A percentile compares a stretch with the other conserved stretches of the same genome.
Conservation (phyloP, 2,329 filamentous ascomycete genomes). For the Clarireedia monteithiana region DNA sequence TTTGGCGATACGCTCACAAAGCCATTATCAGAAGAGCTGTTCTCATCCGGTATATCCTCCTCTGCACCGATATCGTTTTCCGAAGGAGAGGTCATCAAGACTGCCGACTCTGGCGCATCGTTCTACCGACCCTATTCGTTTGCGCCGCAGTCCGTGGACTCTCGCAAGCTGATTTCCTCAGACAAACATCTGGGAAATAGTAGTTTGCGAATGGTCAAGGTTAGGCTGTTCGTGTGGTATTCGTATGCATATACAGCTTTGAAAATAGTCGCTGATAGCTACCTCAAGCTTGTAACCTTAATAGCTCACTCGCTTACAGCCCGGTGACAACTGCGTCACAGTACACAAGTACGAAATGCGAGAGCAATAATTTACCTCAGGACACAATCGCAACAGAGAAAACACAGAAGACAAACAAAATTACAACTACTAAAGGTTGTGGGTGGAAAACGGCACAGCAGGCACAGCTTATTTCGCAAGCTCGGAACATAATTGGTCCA, state of each 20-base stretch:
- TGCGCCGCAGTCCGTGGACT: slow-evolving; percentile 24
- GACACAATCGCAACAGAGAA: not conserved
- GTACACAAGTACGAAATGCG: not conserved
- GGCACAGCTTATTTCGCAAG: not conserved
- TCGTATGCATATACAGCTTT: not conserved
- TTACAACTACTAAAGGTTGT: not conserved
- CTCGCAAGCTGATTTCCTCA: slow-evolving; percentile 16
- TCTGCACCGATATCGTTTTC: slow-evolving; percentile 53
- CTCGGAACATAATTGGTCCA: not conserved
- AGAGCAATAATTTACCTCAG: not conserved
- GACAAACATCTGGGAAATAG: slow-evolving; percentile 13
- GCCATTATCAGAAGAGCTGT: slow-evolving; percentile 34
- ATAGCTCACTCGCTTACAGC: slow-evolving; percentile 7
- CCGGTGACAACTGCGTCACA: slow-evolving; percentile 5
- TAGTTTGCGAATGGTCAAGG: not conserved
- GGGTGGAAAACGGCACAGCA: not conserved
- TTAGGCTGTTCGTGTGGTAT: not conserved
- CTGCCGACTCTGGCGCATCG: slow-evolving; percentile 26
- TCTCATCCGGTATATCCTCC: slow-evolving; percentile 45
- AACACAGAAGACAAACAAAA: not conserved
- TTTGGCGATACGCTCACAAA: not conserved
- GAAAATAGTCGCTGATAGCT: slow-evolving; percentile 1
- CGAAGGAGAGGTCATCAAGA: slow-evolving; percentile 63
- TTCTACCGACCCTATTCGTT: slow-evolving; percentile 19
- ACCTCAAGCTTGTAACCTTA: slow-evolving; percentile 1